phyloP scores from a whole-genome alignment of 441 rosid species.

The Arabidopsis hybrid region DNA sequence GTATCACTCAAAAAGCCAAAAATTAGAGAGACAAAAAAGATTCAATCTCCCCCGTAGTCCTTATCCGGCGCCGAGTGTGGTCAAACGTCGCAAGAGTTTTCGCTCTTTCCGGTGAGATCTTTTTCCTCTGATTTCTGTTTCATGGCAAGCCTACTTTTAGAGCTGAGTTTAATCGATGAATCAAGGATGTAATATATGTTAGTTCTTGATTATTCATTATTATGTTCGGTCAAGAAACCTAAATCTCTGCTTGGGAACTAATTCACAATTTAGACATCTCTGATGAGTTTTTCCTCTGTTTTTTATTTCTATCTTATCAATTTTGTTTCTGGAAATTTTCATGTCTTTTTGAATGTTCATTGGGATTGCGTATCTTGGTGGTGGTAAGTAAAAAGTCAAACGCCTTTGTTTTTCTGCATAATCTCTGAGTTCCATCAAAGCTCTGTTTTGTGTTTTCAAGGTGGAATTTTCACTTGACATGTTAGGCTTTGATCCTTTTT shows the following conservation, averaged over 20 bases:
- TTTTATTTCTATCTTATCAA: neutral
- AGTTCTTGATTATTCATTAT: neutral
- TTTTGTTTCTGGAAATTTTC: neutral
- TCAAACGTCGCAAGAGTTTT: no score
- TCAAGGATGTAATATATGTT: neutral
- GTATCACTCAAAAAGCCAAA: neutral
- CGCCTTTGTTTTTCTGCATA: neutral
- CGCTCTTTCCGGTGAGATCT: no score
- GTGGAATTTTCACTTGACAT: no score
- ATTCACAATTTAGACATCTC: neutral
- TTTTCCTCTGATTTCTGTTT: no score
- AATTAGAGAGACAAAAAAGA: no score
- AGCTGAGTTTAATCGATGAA: no score
- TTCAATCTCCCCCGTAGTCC: no score
- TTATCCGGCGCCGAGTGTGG: no score
- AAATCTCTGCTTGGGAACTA: neutral
- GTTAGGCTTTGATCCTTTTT: no score
- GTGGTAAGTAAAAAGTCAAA: no score
- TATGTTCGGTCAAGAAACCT: neutral
- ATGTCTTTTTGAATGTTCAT: constrained; percentile 7
- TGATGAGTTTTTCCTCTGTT: constrained; percentile 2
- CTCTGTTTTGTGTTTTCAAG: constrained; percentile 3
- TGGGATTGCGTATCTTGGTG: neutral
- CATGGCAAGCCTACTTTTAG: no score
- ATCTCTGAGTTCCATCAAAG: neutral